phyloP scores from a whole-genome alignment of 2,329 filamentous ascomycete genomes.

The Diaporthe helianthi region DNA sequence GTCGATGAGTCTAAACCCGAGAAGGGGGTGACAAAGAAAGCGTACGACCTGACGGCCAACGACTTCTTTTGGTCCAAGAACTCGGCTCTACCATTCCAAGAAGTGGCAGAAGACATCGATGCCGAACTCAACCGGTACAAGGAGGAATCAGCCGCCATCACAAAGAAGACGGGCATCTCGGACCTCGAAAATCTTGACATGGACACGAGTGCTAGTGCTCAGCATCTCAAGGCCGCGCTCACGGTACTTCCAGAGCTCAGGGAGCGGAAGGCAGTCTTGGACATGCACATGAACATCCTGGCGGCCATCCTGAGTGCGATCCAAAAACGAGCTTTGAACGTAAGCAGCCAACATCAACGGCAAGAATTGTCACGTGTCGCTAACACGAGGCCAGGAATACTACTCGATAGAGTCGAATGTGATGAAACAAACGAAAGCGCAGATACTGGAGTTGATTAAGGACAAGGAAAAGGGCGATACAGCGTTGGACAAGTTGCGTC shows the following conservation, averaged over 20 bases:
- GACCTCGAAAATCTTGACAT: conserved; percentile 92
- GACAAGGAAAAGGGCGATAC: conserved; percentile 83
- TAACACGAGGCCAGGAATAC: conserved; percentile 64
- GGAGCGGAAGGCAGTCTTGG: conserved; percentile 89
- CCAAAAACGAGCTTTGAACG: conserved; percentile 91
- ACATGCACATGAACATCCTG: conserved; percentile 97
- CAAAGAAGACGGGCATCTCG: conserved; percentile 91
- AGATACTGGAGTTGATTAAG: conserved; percentile 86
- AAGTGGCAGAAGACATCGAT: conserved; percentile 61
- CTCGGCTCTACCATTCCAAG: conserved; percentile 81
- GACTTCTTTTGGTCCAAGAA: conserved; percentile 99
- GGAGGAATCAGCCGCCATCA: conserved; percentile 92
- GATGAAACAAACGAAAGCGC: conserved; percentile 86
- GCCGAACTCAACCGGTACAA: conserved; percentile 93
- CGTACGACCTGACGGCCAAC: conserved; percentile 86
- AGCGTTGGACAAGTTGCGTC: conserved; percentile 84
- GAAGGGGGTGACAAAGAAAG: conserved; percentile 81
- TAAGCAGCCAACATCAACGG: neutral
- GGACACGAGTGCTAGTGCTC: conserved; percentile 86
- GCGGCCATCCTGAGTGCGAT: conserved; percentile 66
- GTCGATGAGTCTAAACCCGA: conserved; percentile 77
- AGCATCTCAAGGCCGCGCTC: conserved; percentile 95
- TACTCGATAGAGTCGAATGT: conserved; percentile 95
- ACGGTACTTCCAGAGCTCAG: conserved; percentile 89
- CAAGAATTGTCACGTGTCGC: neutral